These are phyloP conservation scores for Taphrina wiesneri DNA, from an alignment of 1,139 yeast genomes.

Conservation along the genomic window DNA sequence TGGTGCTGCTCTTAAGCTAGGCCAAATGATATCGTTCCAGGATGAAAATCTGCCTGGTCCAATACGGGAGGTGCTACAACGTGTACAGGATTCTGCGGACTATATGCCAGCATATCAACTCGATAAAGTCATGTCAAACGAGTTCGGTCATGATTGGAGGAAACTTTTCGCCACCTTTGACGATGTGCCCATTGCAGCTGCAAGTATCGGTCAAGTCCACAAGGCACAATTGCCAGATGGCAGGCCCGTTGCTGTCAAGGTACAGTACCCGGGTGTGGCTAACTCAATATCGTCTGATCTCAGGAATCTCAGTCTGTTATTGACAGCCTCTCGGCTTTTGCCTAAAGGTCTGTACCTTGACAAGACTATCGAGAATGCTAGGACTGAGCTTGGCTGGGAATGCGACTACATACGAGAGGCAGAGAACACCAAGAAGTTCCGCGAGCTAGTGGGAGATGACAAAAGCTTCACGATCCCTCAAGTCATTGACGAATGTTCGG, in stretches of 20 bases:
- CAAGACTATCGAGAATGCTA: constrained; percentile 87
- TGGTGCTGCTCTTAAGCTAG: constrained; percentile 95
- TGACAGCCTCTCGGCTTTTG: constrained; percentile 80
- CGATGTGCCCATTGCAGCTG: constrained; percentile 93
- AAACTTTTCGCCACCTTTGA: constrained; percentile 68
- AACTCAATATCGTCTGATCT: constrained; percentile 90
- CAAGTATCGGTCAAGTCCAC: constrained; percentile 97
- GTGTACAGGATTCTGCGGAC: constrained; percentile 92
- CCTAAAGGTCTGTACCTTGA: constrained; percentile 93
- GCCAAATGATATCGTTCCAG: constrained; percentile 93
- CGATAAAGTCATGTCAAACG: constrained; percentile 68
- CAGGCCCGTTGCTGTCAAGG: constrained; percentile 82
- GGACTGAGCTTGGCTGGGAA: constrained; percentile 94
- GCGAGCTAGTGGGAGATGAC: constrained; percentile 63
- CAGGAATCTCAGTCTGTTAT: constrained; percentile 73
- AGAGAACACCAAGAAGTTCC: constrained; percentile 67
- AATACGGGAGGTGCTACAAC: constrained; percentile 71
- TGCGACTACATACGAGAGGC: constrained; percentile 95
- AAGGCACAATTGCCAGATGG: constrained; percentile 63
- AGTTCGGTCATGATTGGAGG: constrained; percentile 82
- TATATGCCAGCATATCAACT: constrained; percentile 94
- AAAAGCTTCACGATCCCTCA: constrained; percentile 75
- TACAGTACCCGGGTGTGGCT: constrained; percentile 98
- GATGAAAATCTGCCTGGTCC: constrained; percentile 74
- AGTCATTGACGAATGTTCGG: constrained; percentile 75